Evolutionary conservation across 2,329 filamentous ascomycete genomes (phyloP).

Genomic region (Dendrostoma leiphaemia): DNA sequence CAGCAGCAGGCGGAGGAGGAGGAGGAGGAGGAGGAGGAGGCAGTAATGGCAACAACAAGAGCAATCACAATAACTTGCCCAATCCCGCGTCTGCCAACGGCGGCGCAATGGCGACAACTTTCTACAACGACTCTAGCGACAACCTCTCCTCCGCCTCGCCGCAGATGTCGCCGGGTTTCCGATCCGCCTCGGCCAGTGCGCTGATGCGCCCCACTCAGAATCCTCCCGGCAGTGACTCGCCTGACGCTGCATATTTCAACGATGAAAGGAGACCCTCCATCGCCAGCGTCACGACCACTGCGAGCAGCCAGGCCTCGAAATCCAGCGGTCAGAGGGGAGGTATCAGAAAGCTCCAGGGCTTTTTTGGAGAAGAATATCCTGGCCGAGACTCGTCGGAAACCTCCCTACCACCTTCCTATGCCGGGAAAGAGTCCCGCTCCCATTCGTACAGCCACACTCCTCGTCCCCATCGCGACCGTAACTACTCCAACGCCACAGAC

Average conservation of each 20-base stretch:
- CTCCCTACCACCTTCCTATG: conserved; percentile 52
- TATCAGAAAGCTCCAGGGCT: conserved; percentile 81
- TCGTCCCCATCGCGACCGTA: conserved; percentile 67
- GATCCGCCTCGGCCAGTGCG: conserved; percentile 42
- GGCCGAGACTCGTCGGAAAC: conserved; percentile 72
- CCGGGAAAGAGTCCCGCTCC: conserved; percentile 60
- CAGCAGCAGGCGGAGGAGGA: not conserved
- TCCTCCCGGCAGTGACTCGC: conserved; percentile 55
- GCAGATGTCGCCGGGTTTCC: conserved; percentile 70
- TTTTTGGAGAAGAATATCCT: conserved; percentile 89
- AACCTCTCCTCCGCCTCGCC: conserved; percentile 54
- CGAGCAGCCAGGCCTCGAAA: conserved; percentile 82
- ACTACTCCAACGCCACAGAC: conserved; percentile 75
- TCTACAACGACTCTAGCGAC: conserved; percentile 76
- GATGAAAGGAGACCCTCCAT: conserved; percentile 84
- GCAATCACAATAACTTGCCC: conserved; percentile 23
- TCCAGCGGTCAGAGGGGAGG: conserved; percentile 68
- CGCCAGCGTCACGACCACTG: conserved; percentile 77
- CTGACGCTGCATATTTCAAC: conserved; percentile 58
- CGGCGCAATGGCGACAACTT: conserved; percentile 50
- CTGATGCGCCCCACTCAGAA: conserved; percentile 35
- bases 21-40: conserved; percentile 4
- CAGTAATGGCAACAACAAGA: conserved; percentile 31
- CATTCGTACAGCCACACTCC: conserved; percentile 58
- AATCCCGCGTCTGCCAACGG: conserved; percentile 32